Conservation (phyloP, 176 grass and related monocot species). For the Poa annua region DNA sequence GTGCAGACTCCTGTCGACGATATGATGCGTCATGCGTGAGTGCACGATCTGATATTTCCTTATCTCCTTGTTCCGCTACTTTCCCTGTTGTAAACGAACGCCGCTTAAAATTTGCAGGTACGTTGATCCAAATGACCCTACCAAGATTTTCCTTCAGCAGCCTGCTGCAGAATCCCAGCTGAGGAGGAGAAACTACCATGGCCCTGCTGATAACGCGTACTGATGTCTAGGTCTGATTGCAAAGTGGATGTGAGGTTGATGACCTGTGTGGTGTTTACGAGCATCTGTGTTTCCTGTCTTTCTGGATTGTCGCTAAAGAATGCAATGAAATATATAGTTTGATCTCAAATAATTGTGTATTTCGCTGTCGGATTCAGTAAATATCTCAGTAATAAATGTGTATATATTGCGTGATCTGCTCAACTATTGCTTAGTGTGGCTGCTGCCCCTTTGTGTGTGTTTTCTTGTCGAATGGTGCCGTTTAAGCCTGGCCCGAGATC, state of each 20-base stretch:
- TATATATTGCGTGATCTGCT: slow-evolving; percentile 27
- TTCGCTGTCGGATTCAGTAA: background rate
- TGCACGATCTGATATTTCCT: background rate
- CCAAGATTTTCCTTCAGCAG: slow-evolving; percentile 97
- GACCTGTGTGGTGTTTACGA: too few relatives aligned
- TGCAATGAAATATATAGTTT: background rate
- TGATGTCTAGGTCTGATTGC: slow-evolving; percentile 26
- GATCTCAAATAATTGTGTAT: background rate
- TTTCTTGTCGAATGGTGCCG: too few relatives aligned
- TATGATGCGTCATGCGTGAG: slow-evolving; percentile 94
- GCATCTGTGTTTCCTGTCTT: background rate
- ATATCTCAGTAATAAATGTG: slow-evolving; percentile 42
- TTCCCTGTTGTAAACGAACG: background rate
- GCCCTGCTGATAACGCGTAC: slow-evolving; percentile 49
- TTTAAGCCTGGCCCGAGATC: too few relatives aligned
- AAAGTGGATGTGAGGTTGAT: background rate
- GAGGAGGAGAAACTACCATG: slow-evolving; percentile 91
- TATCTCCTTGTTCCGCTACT: background rate
- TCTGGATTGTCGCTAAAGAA: background rate
- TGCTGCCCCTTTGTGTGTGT: background rate
- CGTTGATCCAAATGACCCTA: slow-evolving; percentile 92
- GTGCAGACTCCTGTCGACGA: slow-evolving; percentile 90
- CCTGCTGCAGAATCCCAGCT: slow-evolving; percentile 86
- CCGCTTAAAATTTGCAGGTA: slow-evolving; percentile 55
- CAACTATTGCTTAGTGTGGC: background rate